A percentile compares a stretch with the other conserved stretches of the same genome.
Conservation (phyloP, 768 basidiomycete genomes). For the Boletus eberwhitei region DNA sequence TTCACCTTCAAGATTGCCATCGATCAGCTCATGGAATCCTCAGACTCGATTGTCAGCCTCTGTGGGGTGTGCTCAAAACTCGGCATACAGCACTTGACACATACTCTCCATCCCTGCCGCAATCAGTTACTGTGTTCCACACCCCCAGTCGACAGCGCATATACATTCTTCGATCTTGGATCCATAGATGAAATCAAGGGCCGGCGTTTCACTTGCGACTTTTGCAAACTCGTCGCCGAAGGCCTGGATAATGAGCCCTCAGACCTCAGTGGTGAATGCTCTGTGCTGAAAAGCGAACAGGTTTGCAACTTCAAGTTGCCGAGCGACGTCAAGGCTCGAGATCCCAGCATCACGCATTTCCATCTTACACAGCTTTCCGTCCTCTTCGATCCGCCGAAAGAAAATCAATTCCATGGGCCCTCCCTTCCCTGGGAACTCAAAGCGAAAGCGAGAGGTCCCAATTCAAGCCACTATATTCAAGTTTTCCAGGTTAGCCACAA, state of each 20-base stretch:
- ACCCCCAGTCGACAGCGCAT: not conserved
- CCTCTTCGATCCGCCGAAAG: not conserved
- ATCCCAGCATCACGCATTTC: constrained; percentile 10
- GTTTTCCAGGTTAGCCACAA: constrained; percentile 2
- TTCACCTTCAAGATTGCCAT: not conserved
- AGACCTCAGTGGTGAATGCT: constrained; percentile 5
- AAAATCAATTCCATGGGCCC: not conserved
- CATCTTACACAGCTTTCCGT: constrained; percentile 12
- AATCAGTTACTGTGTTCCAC: not conserved
- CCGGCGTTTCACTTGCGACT: constrained; percentile 7
- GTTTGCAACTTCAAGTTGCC: constrained; percentile 12
- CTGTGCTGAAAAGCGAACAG: not conserved
- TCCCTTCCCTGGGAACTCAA: constrained; percentile 11
- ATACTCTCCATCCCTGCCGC: constrained; percentile 3
- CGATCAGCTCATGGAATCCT: not conserved
- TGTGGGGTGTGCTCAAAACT: constrained; percentile 9
- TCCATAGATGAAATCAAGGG: constrained; percentile 12
- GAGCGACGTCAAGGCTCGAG: not conserved
- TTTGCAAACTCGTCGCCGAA: constrained; percentile 14
- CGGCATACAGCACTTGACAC: not conserved
- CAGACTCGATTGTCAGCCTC: not conserved
- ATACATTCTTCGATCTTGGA: constrained; percentile 1
- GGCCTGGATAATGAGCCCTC: constrained; percentile 8
- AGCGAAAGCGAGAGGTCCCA: not conserved
- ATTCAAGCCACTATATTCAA: not conserved